phyloP scores from a whole-genome alignment of 805 yeast genomes.

The Blastobotrys muscicola region DNA sequence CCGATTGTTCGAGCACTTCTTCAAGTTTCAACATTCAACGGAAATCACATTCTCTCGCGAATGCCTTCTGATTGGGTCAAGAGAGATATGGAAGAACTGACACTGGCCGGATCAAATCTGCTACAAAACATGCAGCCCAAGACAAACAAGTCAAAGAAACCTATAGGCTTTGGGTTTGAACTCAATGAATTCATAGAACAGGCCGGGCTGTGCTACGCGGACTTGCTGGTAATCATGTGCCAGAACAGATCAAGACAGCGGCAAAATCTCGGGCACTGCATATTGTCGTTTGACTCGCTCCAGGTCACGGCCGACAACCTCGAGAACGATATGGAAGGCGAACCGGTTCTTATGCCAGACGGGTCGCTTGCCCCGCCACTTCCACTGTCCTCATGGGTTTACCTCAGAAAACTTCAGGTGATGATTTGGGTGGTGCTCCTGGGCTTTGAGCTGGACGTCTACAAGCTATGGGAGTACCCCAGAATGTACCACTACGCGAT shows the following conservation, averaged over 20 bases:
- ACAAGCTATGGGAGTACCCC: conserved; percentile 59
- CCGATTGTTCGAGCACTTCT: conserved; percentile 23
- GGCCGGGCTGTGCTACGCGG: conserved; percentile 37
- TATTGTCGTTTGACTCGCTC: conserved; percentile 62
- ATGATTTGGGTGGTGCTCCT: conserved; percentile 67
- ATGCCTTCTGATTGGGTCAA: conserved; percentile 21
- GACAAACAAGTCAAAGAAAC: conserved; percentile 17
- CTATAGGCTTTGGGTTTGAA: too few species aligned
- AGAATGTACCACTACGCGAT: conserved; percentile 61
- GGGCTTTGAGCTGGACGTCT: conserved; percentile 69
- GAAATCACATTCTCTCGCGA: conserved; percentile 7
- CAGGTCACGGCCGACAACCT: conserved; percentile 65
- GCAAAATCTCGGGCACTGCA: conserved; percentile 52
- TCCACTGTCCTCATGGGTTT: conserved; percentile 65
- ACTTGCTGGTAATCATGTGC: conserved; percentile 36
- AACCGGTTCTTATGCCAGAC: conserved; percentile 2
- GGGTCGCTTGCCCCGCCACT: conserved; percentile 34
- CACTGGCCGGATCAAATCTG: conserved; percentile 29
- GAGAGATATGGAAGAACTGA: conserved; percentile 36
- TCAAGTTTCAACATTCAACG: conserved; percentile 7
- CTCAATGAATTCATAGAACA: conserved; percentile 24
- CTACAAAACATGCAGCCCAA: conserved; percentile 22
- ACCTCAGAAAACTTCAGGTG: conserved; percentile 49
- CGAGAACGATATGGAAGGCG: conserved; percentile 32
- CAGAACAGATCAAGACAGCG: conserved; percentile 79